A percentile compares a stretch with the other conserved stretches of the same genome.
Conservation (phyloP, 495 filamentous ascomycete genomes). For the Neurospora sublineolata region DNA sequence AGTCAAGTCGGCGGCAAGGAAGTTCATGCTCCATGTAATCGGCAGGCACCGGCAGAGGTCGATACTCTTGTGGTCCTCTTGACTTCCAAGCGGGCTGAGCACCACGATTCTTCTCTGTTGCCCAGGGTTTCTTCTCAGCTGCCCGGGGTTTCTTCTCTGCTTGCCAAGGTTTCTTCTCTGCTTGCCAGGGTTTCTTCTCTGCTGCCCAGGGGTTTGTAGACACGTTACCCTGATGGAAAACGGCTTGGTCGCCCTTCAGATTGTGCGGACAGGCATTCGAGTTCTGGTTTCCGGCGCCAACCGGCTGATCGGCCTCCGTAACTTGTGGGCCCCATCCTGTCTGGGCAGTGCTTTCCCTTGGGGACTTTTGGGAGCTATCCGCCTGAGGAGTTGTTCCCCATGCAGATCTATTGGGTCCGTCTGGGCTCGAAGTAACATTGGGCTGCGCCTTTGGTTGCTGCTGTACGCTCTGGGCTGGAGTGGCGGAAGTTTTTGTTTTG, state of each 20-base stretch:
- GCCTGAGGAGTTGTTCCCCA: neutral
- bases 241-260: neutral
- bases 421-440: neutral
- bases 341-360: neutral
- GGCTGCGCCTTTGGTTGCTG: neutral
- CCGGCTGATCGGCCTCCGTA: neutral
- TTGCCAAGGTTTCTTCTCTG: neutral
- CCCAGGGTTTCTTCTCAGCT: neutral
- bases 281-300: neutral
- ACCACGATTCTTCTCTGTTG: neutral
- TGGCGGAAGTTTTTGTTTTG: neutral
- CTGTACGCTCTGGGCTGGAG: neutral
- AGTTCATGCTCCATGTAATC: constrained; percentile 1
- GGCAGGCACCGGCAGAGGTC: neutral
- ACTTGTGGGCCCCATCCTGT: neutral
- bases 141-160: neutral
- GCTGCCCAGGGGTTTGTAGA: neutral
- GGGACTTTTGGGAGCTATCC: neutral
- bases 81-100: neutral
- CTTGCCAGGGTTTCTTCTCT: neutral
- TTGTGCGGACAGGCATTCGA: neutral
- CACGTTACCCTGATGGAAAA: neutral
- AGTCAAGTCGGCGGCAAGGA: constrained; percentile 8
- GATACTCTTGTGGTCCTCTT: neutral
- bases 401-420: neutral